Evolutionary conservation across 495 filamentous ascomycete species (phyloP).

Genomic region (Annulohypoxylon nitens): DNA sequence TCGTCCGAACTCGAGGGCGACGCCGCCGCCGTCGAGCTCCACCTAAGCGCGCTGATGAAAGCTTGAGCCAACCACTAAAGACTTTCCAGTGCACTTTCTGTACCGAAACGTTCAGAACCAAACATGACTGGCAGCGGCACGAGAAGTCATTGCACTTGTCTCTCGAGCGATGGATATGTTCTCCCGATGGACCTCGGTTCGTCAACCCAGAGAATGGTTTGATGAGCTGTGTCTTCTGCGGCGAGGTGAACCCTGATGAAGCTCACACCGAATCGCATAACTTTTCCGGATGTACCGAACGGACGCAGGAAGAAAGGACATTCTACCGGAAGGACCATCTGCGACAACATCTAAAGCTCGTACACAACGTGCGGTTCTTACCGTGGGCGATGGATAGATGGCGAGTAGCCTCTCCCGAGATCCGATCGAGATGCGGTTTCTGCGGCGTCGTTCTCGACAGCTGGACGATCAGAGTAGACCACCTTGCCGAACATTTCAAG

Average conservation of each 20-base stretch:
- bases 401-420: slow-evolving; percentile 70
- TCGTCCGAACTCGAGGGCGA: slow-evolving; percentile 67
- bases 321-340: slow-evolving; percentile 90
- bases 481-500: slow-evolving; percentile 78
- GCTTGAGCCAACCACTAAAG: slow-evolving; percentile 56
- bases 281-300: slow-evolving; percentile 74
- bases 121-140: slow-evolving; percentile 88
- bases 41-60: slow-evolving; percentile 45
- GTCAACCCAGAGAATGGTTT: slow-evolving; percentile 61
- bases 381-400: slow-evolving; percentile 75
- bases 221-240: slow-evolving; percentile 77
- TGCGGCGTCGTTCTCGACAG: slow-evolving; percentile 71
- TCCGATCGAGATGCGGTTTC: slow-evolving; percentile 79
- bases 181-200: slow-evolving; percentile 72
- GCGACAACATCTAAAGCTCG: slow-evolving; percentile 82
- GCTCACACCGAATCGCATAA: slow-evolving; percentile 79
- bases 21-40: slow-evolving; percentile 74
- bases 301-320: slow-evolving; percentile 73
- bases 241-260: slow-evolving; percentile 66
- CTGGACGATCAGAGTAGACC: slow-evolving; percentile 73
- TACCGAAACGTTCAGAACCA: slow-evolving; percentile 81
- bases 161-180: slow-evolving; percentile 84
- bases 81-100: slow-evolving; percentile 90
- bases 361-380: slow-evolving; percentile 75
- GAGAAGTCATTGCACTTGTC: slow-evolving; percentile 84